phyloP scores from a whole-genome alignment of 495 filamentous ascomycete genomes.

The Haplographium delicatum region DNA sequence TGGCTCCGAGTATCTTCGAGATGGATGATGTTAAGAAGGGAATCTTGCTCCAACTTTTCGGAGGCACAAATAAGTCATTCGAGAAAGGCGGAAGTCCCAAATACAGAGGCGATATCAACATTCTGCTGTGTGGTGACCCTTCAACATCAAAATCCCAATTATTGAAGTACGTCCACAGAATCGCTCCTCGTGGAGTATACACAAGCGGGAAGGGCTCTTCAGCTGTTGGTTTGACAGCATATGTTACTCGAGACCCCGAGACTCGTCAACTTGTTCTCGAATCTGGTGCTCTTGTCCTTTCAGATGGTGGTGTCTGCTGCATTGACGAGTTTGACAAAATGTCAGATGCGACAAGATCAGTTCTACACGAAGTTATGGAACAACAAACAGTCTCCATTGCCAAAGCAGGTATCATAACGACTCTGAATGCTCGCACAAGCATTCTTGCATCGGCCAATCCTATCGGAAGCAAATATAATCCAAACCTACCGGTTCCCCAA shows the following conservation, averaged over 20 bases:
- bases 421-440: conserved; percentile 87
- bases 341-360: conserved; percentile 91
- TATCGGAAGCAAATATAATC: conserved; percentile 96
- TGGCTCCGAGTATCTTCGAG: conserved; percentile 94
- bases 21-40: conserved; percentile 99
- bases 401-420: conserved; percentile 98
- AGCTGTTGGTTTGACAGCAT: conserved; percentile 96
- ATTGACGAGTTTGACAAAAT: conserved; percentile 99
- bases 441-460: conserved; percentile 97
- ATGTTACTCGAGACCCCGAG: conserved; percentile 92
- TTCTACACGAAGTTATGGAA: conserved; percentile 99
- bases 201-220: conserved; percentile 97
- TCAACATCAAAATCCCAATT: conserved; percentile 95
- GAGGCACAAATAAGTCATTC: conserved; percentile 97
- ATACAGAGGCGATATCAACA: conserved; percentile 96
- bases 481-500: conserved; percentile 88
- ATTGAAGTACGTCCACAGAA: conserved; percentile 91
- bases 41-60: conserved; percentile 92
- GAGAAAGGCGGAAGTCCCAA: conserved; percentile 92
- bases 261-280: conserved; percentile 94
- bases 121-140: conserved; percentile 93
- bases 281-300: conserved; percentile 90
- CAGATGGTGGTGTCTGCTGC: conserved; percentile 95
- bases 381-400: conserved; percentile 98
- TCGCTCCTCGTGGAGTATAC: conserved; percentile 94